Conservation (phyloP, 345 rosid species). For the Psidium guajava region DNA sequence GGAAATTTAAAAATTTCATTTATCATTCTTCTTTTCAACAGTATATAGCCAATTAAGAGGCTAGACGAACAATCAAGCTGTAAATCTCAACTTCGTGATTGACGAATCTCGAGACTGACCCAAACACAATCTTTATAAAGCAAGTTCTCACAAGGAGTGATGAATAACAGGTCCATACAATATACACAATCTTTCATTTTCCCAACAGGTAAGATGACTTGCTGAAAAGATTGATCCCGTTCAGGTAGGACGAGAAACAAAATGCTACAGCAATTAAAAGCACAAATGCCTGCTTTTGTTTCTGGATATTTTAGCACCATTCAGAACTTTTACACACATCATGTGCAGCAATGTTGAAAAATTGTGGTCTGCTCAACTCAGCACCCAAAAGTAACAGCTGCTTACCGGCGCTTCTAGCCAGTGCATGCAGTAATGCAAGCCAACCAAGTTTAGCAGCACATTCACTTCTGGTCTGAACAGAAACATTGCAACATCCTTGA, state of each 20-base stretch:
- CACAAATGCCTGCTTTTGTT: background rate
- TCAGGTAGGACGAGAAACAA: background rate
- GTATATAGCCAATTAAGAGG: background rate
- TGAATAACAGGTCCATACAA: background rate
- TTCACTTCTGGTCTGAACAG: conserved; percentile 27
- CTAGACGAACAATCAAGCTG: background rate
- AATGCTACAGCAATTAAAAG: background rate
- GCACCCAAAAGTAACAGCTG: background rate
- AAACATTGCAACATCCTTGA: conserved; percentile 36
- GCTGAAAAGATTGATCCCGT: background rate
- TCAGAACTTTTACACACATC: background rate
- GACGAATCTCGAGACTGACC: background rate
- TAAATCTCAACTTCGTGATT: background rate
- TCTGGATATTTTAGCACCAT: background rate
- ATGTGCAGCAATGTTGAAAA: accelerated
- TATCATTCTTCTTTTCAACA: background rate
- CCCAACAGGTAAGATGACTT: background rate
- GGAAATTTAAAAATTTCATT: background rate
- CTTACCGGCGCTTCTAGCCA: conserved; percentile 39
- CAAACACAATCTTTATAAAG: background rate
- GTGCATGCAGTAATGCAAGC: background rate
- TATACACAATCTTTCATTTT: background rate
- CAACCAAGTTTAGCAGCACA: conserved; percentile 1
- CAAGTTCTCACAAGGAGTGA: background rate
- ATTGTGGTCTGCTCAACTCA: background rate